Conservation (phyloP, 2,329 filamentous ascomycete species). For the Pyricularia pennisetigena region DNA sequence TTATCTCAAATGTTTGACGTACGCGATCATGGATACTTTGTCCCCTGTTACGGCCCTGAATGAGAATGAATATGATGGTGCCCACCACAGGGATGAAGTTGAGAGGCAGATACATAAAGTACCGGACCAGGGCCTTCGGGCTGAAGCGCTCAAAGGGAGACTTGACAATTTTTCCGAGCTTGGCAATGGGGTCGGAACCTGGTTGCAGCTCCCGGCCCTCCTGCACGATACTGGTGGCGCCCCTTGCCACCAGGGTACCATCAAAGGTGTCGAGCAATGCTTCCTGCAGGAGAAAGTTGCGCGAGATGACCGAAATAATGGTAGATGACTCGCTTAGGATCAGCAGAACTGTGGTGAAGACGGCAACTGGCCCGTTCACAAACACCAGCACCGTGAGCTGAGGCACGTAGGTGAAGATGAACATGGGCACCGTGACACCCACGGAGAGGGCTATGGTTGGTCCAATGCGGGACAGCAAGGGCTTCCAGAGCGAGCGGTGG, state of each 20-base stretch:
- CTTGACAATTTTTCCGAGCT: conserved; percentile 48
- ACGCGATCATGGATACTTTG: conserved; percentile 42
- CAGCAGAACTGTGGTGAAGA: conserved; percentile 61
- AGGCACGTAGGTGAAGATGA: conserved; percentile 76
- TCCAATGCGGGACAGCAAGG: conserved; percentile 42
- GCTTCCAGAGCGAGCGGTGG: conserved; percentile 48
- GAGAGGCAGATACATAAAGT: conserved; percentile 77
- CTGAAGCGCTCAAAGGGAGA: conserved; percentile 44
- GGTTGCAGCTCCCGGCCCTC: conserved; percentile 64
- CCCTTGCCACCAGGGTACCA: conserved; percentile 48
- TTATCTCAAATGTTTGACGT: conserved; percentile 14
- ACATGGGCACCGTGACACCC: conserved; percentile 70
- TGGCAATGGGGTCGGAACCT: conserved; percentile 44
- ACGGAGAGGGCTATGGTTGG: conserved; percentile 61
- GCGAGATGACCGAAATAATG: conserved; percentile 46
- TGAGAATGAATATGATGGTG: conserved; percentile 66
- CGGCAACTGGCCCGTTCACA: conserved; percentile 73
- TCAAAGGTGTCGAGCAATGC: conserved; percentile 86
- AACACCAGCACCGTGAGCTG: conserved; percentile 76
- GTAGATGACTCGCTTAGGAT: conserved; percentile 54
- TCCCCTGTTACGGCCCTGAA: conserved; percentile 56
- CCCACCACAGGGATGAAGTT: conserved; percentile 92
- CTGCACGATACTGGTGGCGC: conserved; percentile 52
- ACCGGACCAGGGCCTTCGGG: conserved; percentile 58
- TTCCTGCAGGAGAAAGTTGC: conserved; percentile 70